Evolutionary conservation across 1,139 yeast species (phyloP), one percentile per base, ranked within the genome.

Genomic region (Debaryomyces sp.): DNA sequence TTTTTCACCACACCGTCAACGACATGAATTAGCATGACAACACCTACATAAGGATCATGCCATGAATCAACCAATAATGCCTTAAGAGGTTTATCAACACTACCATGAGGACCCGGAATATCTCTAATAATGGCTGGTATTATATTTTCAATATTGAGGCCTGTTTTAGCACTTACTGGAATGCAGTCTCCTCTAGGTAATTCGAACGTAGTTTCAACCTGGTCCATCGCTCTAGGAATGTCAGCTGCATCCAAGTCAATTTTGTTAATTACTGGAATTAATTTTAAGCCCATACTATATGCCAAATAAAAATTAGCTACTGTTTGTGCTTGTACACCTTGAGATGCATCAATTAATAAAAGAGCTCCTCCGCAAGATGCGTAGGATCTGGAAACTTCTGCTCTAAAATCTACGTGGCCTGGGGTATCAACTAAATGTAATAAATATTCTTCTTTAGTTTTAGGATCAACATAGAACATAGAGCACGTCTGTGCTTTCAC

Each of bases 321-420:
- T 0, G 99, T 94, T 64, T 94, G 99, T 0, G 99, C 98, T 64
- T 91, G 97, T 5, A 94, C 91, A 43, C 99, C 99, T 62, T 94
- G 98, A 2, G 94, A 80, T 1, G 98, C 98, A 72, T 94, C 99
- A 1, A 94, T 96, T 22, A 94, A 70, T 41, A 94, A 67, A 43
- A 94, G 69, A 0, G 98, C 98, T 10, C 99, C 99, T 34, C 95
- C 96, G 73, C 98, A 94, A 0, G 97, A 88, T 1, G 98, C 97
- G 66, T 92, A 91, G 9, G 96, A 88, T 55, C 98, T 71, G 1
- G 96, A 85, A 0, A 94, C 99, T 61, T 94, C 99, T 7, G 96
- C 89, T 47, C 97, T 73, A 65, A 94, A 94, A 66, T 94, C 99
- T 27, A 94, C 99, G 65, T 94, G 99, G 0, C 99, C 99, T 0